Evolutionary conservation across 345 rosid genomes (phyloP).

Genomic region (Microcos paniculata): DNA sequence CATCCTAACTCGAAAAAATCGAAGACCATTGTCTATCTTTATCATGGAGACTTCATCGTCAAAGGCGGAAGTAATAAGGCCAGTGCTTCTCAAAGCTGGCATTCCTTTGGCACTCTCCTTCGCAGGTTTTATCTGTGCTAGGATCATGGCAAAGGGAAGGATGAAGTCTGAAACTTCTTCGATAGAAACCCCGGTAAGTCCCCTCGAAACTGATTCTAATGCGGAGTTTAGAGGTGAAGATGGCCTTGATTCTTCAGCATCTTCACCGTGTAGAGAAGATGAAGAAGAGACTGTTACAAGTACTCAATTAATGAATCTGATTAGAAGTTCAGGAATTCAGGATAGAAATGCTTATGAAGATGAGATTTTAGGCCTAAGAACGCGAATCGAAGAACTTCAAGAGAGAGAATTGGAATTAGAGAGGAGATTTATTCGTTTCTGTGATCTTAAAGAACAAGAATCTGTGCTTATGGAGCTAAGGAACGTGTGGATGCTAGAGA

Average conservation of each 20-base stretch:
- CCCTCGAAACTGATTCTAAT: slow-evolving; percentile 17
- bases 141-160: slow-evolving; percentile 37
- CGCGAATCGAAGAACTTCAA: slow-evolving; percentile 43
- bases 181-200: slow-evolving; percentile 18
- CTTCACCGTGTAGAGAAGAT: slow-evolving; percentile 23
- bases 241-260: slow-evolving; percentile 9
- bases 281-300: slow-evolving; percentile 20
- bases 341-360: slow-evolving; percentile 14
- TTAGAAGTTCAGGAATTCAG: slow-evolving; percentile 11
- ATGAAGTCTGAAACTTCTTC: slow-evolving; percentile 22
- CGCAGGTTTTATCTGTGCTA: slow-evolving; percentile 57
- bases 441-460: slow-evolving; percentile 56
- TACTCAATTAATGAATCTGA: slow-evolving; percentile 4
- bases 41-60: slow-evolving; percentile 43
- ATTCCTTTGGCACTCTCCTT: slow-evolving; percentile 61
- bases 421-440: slow-evolving; percentile 42
- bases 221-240: slow-evolving; percentile 20
- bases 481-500: slow-evolving; percentile 39
- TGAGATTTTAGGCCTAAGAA: slow-evolving; percentile 38
- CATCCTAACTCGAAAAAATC: neutral
- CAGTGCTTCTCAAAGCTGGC: slow-evolving; percentile 61
- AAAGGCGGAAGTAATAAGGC: slow-evolving; percentile 45
- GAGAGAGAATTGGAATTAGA: slow-evolving; percentile 46
- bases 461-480: slow-evolving; percentile 51
- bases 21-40: neutral